Conservation (phyloP, 345 rosid species). For the Anastatica hierochuntica region DNA sequence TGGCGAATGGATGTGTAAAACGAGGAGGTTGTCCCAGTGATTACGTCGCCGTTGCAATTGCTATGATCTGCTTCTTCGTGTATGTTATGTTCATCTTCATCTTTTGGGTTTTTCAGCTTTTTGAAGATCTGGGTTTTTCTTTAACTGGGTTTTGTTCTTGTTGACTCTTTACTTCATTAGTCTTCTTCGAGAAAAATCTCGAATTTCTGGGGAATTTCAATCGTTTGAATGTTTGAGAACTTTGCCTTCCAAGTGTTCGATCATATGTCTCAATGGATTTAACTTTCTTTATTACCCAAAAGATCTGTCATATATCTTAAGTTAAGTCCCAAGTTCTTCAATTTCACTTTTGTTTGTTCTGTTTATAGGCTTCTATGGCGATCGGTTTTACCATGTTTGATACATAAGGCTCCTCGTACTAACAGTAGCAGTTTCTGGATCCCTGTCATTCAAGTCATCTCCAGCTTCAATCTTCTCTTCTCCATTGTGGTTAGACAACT, state of each 20-base stretch:
- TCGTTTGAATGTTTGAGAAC: not conserved
- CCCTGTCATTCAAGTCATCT: constrained; percentile 67
- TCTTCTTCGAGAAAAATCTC: not conserved
- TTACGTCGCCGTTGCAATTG: constrained; percentile 56
- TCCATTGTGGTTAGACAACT: constrained; percentile 47
- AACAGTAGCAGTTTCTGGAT: constrained; percentile 88
- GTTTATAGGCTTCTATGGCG: constrained; percentile 58
- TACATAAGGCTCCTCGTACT: constrained; percentile 56
- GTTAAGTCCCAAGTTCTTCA: not conserved
- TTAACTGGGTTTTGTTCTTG: constrained; percentile 13
- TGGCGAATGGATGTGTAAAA: constrained; percentile 42
- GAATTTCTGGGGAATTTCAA: not conserved
- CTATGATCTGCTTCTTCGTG: constrained; percentile 51
- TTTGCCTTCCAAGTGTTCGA: constrained; percentile 13
- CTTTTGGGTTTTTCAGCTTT: not conserved
- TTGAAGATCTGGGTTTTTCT: constrained; percentile 16
- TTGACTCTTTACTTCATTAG: constrained; percentile 15
- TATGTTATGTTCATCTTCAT: constrained; percentile 18
- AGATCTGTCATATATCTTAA: too few species aligned
- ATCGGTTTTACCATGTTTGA: constrained; percentile 44
- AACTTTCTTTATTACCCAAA: too few species aligned
- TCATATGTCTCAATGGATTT: not conserved
- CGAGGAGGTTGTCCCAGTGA: constrained; percentile 86
- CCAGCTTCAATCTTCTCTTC: constrained; percentile 59
- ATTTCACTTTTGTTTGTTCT: constrained; percentile 4